Evolutionary conservation across 352 stramenopile species (phyloP), one percentile per base, ranked within the genome.

Genomic region (Phytophthora ramorum): DNA sequence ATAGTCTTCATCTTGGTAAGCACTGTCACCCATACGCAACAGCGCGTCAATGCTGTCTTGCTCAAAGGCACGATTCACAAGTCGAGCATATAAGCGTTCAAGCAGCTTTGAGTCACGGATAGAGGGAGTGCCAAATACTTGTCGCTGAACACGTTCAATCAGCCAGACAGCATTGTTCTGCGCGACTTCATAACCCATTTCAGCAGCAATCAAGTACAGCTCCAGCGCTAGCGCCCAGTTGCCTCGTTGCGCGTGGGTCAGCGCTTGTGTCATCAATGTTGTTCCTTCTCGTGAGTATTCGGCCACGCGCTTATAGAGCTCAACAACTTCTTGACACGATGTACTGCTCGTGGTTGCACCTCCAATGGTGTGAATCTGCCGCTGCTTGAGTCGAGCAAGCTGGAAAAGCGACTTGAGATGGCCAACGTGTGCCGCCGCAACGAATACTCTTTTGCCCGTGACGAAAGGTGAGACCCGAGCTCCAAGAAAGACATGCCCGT

Each of bases 131-230:
- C 66, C 66, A 49, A 74, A 67, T 17, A 71, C n/a, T 56, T 54
- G 53, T 9, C 10, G 58, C 26, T 48, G 51, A 41, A 64, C 54
- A 2, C 78, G 71, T 32, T 91, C 82, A 12, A 97, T 61, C 2
- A 98, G 59, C 81, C 85, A 97, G 19, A 83, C 80, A 1, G 92
- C 90, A 49, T 98, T 98, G 59, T 72, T 91, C 62, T 97, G 89
- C 0, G 92, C 92, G 19, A 95, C 71, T 73, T 96, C 83, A 30
- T 83, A 91, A 0, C 92, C 92, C 64, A 95, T 79, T 73, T 97
- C 89, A 1, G 89, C 83, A 2, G 83, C 83, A 22, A 92, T 65
- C 28, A 85, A 60, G 70, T 97, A 97, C 17, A 91, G 30, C 14
- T 72, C 43, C 8, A 92, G 62, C 3, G 91, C 76, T 2, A 69